Evolutionary conservation across 2,329 filamentous ascomycete genomes (phyloP).

Genomic region (Huntiella omanensis): DNA sequence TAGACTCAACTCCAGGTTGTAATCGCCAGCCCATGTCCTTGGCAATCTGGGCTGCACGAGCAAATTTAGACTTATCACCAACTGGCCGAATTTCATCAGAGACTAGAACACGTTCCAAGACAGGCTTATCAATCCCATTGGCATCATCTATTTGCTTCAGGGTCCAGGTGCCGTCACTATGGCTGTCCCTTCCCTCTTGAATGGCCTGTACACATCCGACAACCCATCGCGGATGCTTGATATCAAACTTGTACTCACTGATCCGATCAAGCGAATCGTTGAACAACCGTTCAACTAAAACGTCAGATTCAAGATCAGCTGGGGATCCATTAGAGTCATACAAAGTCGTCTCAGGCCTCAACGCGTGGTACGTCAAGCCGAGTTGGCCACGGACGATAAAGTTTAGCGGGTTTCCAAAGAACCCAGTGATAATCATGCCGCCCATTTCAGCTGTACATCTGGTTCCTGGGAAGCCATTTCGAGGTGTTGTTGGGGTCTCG

Average conservation of each 20-base stretch:
- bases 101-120: neutral
- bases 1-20: constrained; percentile 40
- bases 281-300: constrained; percentile 75
- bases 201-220: constrained; percentile 71
- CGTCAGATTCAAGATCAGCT: constrained; percentile 62
- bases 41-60: constrained; percentile 50
- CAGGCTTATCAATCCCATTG: constrained; percentile 17
- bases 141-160: constrained; percentile 44
- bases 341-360: constrained; percentile 66
- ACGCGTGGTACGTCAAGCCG: constrained; percentile 64
- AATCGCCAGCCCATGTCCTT: constrained; percentile 68
- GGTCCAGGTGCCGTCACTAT: constrained; percentile 36
- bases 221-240: constrained; percentile 48
- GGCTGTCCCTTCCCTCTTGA: constrained; percentile 62
- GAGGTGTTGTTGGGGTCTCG: constrained; percentile 35
- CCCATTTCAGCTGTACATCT: constrained; percentile 85
- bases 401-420: constrained; percentile 90
- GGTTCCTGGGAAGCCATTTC: constrained; percentile 28
- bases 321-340: constrained; percentile 68
- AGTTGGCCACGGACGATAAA: constrained; percentile 80
- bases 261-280: constrained; percentile 88
- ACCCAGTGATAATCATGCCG: constrained; percentile 94
- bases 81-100: constrained; percentile 7
- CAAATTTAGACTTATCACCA: constrained; percentile 9
- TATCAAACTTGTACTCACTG: constrained; percentile 73